A percentile compares a stretch with the other conserved stretches of the same genome.
phyloP scores from a whole-genome alignment of 1,139 yeast genomes.

The Yamadazyma aaseri region DNA sequence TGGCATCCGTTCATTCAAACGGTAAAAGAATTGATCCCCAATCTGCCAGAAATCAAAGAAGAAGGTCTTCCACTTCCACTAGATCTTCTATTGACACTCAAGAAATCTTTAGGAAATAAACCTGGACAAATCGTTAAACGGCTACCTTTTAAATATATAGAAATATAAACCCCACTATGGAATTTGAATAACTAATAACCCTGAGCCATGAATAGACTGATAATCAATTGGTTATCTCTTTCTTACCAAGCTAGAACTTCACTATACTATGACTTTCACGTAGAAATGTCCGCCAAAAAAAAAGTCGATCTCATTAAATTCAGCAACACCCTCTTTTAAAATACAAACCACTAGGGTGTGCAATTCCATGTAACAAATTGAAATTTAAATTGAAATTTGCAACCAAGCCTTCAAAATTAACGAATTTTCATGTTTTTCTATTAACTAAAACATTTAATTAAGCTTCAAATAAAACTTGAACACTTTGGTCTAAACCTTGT shows the following conservation, averaged over 20 bases:
- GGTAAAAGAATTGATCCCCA: constrained; percentile 75
- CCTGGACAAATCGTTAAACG: constrained; percentile 22
- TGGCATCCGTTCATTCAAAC: constrained; percentile 63
- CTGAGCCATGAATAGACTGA: too few relatives aligned
- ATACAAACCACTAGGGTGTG: not conserved
- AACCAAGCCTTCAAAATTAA: not conserved
- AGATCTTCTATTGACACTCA: constrained; percentile 35
- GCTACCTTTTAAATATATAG: too few relatives aligned
- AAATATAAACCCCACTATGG: not conserved
- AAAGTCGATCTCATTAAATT: too few relatives aligned
- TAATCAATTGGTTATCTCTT: not conserved
- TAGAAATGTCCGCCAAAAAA: too few relatives aligned
- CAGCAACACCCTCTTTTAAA: not conserved
- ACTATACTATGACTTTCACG: not conserved
- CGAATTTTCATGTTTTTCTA: not conserved
- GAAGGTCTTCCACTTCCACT: constrained; percentile 59
- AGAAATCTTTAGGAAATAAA: constrained; percentile 17
- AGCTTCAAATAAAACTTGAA: too few relatives aligned
- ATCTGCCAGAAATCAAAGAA: constrained; percentile 82
- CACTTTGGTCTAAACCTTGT: too few relatives aligned
- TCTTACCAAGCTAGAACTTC: not conserved
- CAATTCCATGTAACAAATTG: not conserved
- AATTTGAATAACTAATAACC: too few relatives aligned
- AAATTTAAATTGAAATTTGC: not conserved
- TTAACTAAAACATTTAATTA: not conserved